Percentiles rank a stretch among this genome's conserved stretches.
Evolutionary conservation across 2,329 filamentous ascomycete species (phyloP).

Genomic region (Plenodomus biglobosus): DNA sequence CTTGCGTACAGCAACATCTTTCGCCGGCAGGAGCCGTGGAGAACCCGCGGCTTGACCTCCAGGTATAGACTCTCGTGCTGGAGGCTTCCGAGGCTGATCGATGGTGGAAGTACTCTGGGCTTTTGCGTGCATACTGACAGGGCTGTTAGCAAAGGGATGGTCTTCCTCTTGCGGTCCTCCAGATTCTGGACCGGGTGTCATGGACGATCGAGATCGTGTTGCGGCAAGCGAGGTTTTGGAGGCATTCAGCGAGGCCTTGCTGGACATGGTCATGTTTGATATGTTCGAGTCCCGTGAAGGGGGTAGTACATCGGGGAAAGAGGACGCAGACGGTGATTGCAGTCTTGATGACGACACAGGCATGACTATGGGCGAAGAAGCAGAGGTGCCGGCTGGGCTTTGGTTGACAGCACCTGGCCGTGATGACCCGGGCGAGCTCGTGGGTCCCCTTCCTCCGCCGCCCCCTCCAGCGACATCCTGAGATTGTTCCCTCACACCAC

Average conservation of each 20-base stretch:
- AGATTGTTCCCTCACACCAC: conserved; percentile 60
- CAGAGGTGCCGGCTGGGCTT: conserved; percentile 33
- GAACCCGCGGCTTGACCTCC: conserved; percentile 14
- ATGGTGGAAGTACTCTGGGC: conserved; percentile 19
- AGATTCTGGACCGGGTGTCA: conserved; percentile 26
- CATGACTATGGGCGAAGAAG: conserved; percentile 41
- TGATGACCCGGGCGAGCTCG: conserved; percentile 8
- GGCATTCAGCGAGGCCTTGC: conserved; percentile 36
- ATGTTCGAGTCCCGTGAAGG: conserved; percentile 40
- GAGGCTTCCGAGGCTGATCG: conserved; percentile 20
- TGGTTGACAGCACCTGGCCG: conserved; percentile 13
- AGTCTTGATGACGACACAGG: conserved; percentile 42
- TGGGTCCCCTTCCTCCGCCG: conserved; percentile 29
- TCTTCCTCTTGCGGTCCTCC: conserved; percentile 25
- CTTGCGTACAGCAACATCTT: conserved; percentile 19
- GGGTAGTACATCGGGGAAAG: conserved; percentile 40
- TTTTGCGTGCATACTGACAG: conserved; percentile 28
- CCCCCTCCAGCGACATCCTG: conserved; percentile 28
- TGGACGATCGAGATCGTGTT: conserved; percentile 34
- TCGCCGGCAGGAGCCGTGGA: conserved; percentile 21
- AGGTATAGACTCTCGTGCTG: conserved; percentile 19
- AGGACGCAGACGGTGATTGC: conserved; percentile 43
- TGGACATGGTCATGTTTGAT: conserved; percentile 31
- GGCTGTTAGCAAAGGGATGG: conserved; percentile 29
- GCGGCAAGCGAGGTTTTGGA: conserved; percentile 33